phyloP scores from a whole-genome alignment of 208 protist species.

The Trichomonas vaginalis region DNA sequence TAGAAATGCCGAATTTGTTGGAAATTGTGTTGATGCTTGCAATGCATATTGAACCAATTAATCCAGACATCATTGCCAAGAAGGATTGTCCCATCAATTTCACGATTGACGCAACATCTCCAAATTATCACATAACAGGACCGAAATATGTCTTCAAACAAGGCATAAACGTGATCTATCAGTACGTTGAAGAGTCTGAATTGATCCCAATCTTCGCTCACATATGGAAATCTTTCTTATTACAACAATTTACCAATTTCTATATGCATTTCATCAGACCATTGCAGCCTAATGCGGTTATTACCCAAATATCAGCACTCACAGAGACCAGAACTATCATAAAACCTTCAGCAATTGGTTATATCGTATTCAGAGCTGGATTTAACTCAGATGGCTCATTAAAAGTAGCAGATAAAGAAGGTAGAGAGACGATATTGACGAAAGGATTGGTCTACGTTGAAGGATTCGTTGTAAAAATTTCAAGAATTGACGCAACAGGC shows the following conservation, averaged over 20 bases:
- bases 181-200: neutral
- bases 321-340: neutral
- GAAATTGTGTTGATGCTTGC: neutral
- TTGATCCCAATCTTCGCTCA: neutral
- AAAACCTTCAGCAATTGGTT: neutral
- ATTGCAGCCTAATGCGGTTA: neutral
- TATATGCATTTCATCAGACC: neutral
- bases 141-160: neutral
- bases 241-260: neutral
- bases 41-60: neutral
- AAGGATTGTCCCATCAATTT: neutral
- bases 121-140: neutral
- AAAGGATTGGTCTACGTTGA: neutral
- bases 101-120: neutral
- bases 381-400: neutral
- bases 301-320: neutral
- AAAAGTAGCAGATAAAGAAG: neutral
- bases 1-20: neutral
- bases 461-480: neutral
- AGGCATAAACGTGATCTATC: neutral
- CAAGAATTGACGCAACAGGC: neutral
- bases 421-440: neutral
- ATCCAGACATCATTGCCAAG: neutral
- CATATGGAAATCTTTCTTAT: neutral
- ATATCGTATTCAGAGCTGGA: neutral